A percentile compares a stretch with the other conserved stretches of the same genome.
Conservation (phyloP, 2,329 filamentous ascomycete genomes). For the Fusarium heterosporum region DNA sequence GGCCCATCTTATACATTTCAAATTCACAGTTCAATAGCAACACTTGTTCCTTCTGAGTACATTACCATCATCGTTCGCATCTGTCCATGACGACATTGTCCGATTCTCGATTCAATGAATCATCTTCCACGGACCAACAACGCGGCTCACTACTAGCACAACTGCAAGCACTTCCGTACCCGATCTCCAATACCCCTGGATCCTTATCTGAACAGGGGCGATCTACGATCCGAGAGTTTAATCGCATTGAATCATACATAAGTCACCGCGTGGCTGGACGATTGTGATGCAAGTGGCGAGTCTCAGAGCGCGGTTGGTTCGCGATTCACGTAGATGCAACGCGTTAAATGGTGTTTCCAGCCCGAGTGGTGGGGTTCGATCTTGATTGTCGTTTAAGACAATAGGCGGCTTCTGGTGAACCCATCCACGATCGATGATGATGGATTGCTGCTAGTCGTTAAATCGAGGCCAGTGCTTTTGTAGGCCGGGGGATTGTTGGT, state of each 20-base stretch:
- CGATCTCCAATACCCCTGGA: constrained; percentile 20
- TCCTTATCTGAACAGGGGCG: neutral
- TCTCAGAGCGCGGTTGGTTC: constrained; percentile 1
- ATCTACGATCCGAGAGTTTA: constrained; percentile 25
- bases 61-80: constrained; percentile 27
- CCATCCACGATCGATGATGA: constrained; percentile 27
- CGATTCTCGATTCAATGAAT: constrained; percentile 32
- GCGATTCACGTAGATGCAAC: neutral
- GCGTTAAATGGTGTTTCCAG: constrained; percentile 2
- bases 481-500: neutral
- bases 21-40: neutral
- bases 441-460: constrained; percentile 7
- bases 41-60: neutral
- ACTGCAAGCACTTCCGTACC: constrained; percentile 21
- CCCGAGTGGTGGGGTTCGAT: constrained; percentile 7
- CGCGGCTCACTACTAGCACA: constrained; percentile 6
- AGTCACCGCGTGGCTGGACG: constrained; percentile 22
- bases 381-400: constrained; percentile 22
- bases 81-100: constrained; percentile 45
- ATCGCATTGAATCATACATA: constrained; percentile 16
- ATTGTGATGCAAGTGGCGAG: constrained; percentile 28
- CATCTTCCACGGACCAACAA: constrained; percentile 28
- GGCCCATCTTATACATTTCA: constrained; percentile 24
- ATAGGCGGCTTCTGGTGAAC: neutral
- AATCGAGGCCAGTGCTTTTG: constrained; percentile 18